Evolutionary conservation across 257 asterid species (phyloP).

Genomic region (Salvia splendens): DNA sequence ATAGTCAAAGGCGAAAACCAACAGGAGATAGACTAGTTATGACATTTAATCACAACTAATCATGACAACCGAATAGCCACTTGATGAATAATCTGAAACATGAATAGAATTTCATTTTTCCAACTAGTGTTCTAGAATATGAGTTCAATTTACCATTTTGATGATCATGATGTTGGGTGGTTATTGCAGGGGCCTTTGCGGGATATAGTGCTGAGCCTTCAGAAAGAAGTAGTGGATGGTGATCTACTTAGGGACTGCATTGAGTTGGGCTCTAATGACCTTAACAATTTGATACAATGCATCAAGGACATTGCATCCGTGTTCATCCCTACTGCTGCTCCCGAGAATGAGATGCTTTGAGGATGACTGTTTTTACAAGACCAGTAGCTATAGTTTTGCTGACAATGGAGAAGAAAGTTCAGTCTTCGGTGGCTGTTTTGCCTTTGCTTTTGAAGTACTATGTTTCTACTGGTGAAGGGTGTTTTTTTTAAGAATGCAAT

Average conservation of each 20-base stretch:
- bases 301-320: slow-evolving; percentile 58
- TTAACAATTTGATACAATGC: slow-evolving; percentile 54
- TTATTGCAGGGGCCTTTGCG: slow-evolving; percentile 64
- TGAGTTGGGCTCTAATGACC: slow-evolving; percentile 63
- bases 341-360: not conserved
- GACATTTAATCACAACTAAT: too few relatives aligned
- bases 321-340: slow-evolving; percentile 45
- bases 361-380: not conserved
- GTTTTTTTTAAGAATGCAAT: not conserved
- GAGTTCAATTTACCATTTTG: not conserved
- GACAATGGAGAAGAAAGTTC: slow-evolving; percentile 15
- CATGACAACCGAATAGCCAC: too few relatives aligned
- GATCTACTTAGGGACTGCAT: slow-evolving; percentile 75
- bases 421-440: not conserved
- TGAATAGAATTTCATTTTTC: not conserved
- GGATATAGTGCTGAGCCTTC: slow-evolving; percentile 53
- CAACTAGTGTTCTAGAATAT: not conserved
- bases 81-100: not conserved
- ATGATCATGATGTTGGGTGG: slow-evolving; percentile 20
- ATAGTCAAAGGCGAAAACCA: too few relatives aligned
- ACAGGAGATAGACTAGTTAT: too few relatives aligned
- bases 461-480: not conserved
- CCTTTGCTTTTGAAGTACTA: not conserved
- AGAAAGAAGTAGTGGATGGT: slow-evolving; percentile 67
- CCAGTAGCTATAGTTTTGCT: too few relatives aligned